Evolutionary conservation across 768 basidiomycete genomes (phyloP).

Genomic region (Scleroderma bovista): DNA sequence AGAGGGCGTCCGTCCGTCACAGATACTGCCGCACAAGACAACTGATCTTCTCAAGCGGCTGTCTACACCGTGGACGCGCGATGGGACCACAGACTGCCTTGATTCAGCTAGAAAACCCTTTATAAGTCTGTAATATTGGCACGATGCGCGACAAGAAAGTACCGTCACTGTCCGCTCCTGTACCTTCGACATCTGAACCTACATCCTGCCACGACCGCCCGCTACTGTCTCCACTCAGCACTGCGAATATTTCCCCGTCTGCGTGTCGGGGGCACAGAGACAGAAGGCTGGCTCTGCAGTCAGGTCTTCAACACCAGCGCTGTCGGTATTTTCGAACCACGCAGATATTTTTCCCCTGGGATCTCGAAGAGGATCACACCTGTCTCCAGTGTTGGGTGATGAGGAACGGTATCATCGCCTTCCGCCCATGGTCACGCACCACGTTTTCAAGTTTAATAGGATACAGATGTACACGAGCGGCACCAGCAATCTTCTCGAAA

Average conservation of each 20-base stretch:
- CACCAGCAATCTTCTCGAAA: slow-evolving; percentile 87
- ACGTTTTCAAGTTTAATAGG: neutral
- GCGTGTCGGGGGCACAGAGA: slow-evolving; percentile 67
- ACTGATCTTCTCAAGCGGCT: slow-evolving; percentile 38
- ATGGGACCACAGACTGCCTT: slow-evolving; percentile 45
- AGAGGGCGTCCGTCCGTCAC: slow-evolving; percentile 37
- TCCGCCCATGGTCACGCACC: slow-evolving; percentile 60
- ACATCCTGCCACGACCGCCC: slow-evolving; percentile 40
- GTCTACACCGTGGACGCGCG: slow-evolving; percentile 44
- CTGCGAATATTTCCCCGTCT: slow-evolving; percentile 55
- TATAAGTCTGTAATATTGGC: slow-evolving; percentile 71
- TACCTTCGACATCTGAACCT: slow-evolving; percentile 12
- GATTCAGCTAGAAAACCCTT: slow-evolving; percentile 64
- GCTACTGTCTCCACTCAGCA: slow-evolving; percentile 64
- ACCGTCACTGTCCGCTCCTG: slow-evolving; percentile 15
- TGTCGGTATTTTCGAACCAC: slow-evolving; percentile 67
- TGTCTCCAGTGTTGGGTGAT: slow-evolving; percentile 57
- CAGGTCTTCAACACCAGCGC: slow-evolving; percentile 74
- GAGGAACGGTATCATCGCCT: slow-evolving; percentile 45
- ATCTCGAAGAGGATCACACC: slow-evolving; percentile 79
- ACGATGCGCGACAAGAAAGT: slow-evolving; percentile 40
- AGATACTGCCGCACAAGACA: slow-evolving; percentile 36
- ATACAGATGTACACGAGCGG: slow-evolving; percentile 83
- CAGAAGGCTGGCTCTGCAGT: slow-evolving; percentile 88
- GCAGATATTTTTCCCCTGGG: slow-evolving; percentile 63